Conservation (phyloP, 768 basidiomycete species). For the Boletus fagicola region DNA sequence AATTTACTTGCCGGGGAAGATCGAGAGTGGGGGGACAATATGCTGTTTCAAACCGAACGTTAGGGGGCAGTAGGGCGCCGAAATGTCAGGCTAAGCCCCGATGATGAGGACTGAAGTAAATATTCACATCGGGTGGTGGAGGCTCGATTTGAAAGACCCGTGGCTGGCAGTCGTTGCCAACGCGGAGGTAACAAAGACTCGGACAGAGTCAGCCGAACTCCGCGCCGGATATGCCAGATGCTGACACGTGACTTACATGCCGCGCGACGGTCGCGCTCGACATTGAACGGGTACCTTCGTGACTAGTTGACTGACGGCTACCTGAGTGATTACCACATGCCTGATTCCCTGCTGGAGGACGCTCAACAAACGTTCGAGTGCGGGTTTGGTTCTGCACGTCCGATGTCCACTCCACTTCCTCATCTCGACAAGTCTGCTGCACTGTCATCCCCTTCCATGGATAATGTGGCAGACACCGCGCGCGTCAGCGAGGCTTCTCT, state of each 20-base stretch:
- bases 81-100: not conserved
- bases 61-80: not conserved
- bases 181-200: not conserved
- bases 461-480: constrained; percentile 7
- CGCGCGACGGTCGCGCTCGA: not conserved
- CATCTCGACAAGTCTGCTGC: constrained; percentile 7
- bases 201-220: not conserved
- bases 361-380: not conserved
- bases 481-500: constrained; percentile 2
- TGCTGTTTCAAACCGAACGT: not conserved
- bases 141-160: not conserved
- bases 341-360: not conserved
- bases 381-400: not conserved
- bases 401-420: constrained; percentile 11
- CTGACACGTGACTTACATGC: constrained; percentile 12
- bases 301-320: not conserved
- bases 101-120: not conserved
- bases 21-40: not conserved
- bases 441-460: constrained; percentile 1
- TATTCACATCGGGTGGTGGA: not conserved
- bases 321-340: not conserved
- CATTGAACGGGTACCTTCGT: not conserved
- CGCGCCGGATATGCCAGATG: not conserved
- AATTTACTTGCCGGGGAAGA: not conserved
- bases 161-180: not conserved